Conservation (phyloP, 2,329 filamentous ascomycete species). For the Penicillium sp. region DNA sequence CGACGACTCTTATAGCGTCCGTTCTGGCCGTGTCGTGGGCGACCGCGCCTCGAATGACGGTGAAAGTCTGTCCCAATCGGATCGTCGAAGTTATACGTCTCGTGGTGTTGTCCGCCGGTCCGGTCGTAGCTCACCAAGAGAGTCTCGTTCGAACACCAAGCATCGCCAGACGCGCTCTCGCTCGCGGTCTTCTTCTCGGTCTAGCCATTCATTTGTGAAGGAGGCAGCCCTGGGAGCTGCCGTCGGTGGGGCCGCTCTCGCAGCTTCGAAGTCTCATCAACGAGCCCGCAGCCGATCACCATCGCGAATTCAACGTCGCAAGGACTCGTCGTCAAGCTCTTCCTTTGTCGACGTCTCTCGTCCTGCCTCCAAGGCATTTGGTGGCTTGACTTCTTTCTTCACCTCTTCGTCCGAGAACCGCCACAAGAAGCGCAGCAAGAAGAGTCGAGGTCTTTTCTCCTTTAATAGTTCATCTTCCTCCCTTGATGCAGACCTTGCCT, state of each 20-base stretch:
- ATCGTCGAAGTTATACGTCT: constrained; percentile 42
- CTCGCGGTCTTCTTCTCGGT: constrained; percentile 38
- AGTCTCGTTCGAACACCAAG: constrained; percentile 29
- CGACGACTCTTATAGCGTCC: constrained; percentile 56
- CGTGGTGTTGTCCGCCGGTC: constrained; percentile 36
- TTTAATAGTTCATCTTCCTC: constrained; percentile 61
- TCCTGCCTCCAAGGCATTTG: constrained; percentile 45
- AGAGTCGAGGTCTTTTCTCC: constrained; percentile 50
- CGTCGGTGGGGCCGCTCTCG: constrained; percentile 26
- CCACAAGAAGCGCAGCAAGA: constrained; percentile 39
- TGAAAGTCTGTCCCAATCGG: constrained; percentile 25
- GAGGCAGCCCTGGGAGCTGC: constrained; percentile 38
- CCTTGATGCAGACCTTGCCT: constrained; percentile 62
- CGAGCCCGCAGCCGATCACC: constrained; percentile 35
- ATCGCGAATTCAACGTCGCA: constrained; percentile 27
- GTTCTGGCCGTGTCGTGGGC: constrained; percentile 44
- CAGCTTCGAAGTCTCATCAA: constrained; percentile 22
- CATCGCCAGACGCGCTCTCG: constrained; percentile 37
- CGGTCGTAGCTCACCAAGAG: constrained; percentile 31
- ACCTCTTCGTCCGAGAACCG: constrained; percentile 53
- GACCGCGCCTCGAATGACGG: constrained; percentile 26
- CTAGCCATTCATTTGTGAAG: constrained; percentile 26
- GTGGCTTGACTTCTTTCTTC: constrained; percentile 59
- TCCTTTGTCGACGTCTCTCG: constrained; percentile 63
- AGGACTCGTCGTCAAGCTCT: constrained; percentile 50